phyloP scores from a whole-genome alignment of 1,284 basidiomycete genomes.

The Moesziomyces antarcticus region DNA sequence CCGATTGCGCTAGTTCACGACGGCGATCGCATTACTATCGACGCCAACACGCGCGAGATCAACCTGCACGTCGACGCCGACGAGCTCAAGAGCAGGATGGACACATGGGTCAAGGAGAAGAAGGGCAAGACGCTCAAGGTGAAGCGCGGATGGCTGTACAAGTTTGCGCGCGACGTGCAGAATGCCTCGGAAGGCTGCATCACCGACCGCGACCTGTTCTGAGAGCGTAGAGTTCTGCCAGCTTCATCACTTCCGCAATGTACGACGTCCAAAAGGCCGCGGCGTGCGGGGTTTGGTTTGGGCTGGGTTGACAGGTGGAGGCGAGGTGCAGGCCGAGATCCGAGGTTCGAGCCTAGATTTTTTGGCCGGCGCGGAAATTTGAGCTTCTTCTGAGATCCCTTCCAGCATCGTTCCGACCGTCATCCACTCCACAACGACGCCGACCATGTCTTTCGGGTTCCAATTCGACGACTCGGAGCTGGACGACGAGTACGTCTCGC shows the following conservation, averaged over 20 bases:
- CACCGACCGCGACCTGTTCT: conserved; percentile 45
- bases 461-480: conserved; percentile 47
- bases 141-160: conserved; percentile 49
- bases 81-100: conserved; percentile 23
- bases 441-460: conserved; percentile 45
- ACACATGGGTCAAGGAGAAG: conserved; percentile 41
- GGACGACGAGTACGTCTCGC: conserved; percentile 42
- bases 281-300: not conserved
- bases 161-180: conserved; percentile 47
- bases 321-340: conserved; percentile 21
- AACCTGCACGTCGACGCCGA: conserved; percentile 39
- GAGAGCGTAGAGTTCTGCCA: not conserved
- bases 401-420: too few species aligned
- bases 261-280: too few species aligned
- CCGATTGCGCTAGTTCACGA: conserved; percentile 89
- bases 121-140: conserved; percentile 37
- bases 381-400: not conserved
- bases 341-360: conserved; percentile 19
- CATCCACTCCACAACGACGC: too few species aligned
- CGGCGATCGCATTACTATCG: conserved; percentile 85
- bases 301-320: conserved; percentile 2
- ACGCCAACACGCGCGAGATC: conserved; percentile 68
- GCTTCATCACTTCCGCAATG: conserved; percentile 1
- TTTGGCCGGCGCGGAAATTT: not conserved
- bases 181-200: conserved; percentile 49